Conservation (phyloP, 2,329 filamentous ascomycete genomes). For the Dactylellina haptotyla region DNA sequence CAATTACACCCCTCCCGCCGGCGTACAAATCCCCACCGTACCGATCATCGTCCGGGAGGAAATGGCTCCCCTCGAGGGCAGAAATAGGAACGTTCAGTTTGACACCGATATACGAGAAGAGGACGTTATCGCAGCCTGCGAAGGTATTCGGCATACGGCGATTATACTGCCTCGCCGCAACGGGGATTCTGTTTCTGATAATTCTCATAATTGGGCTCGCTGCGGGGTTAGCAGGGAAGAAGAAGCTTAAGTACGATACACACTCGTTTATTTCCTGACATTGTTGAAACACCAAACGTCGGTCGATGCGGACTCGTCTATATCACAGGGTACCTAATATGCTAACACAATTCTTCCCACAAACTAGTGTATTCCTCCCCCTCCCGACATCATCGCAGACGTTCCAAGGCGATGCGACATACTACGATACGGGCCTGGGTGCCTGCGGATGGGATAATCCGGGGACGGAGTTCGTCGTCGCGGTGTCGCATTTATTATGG, state of each 20-base stretch:
- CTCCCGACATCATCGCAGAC: conserved; percentile 35
- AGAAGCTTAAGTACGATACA: conserved; percentile 26
- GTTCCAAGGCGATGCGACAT: conserved; percentile 72
- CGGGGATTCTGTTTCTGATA: conserved; percentile 31
- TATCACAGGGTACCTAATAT: background rate
- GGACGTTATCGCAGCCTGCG: conserved; percentile 44
- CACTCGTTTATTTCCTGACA: background rate
- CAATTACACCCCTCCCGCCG: conserved; percentile 16
- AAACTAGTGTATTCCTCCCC: conserved; percentile 34
- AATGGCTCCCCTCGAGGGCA: conserved; percentile 19
- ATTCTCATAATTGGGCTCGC: conserved; percentile 45
- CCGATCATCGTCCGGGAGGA: conserved; percentile 1
- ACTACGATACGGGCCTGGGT: conserved; percentile 73
- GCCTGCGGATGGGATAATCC: conserved; percentile 73
- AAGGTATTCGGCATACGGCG: conserved; percentile 44
- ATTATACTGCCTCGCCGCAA: conserved; percentile 15
- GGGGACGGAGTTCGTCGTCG: conserved; percentile 70
- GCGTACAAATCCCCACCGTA: conserved; percentile 29
- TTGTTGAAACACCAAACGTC: background rate
- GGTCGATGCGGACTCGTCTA: background rate
- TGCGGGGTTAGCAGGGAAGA: conserved; percentile 33
- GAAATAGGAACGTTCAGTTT: conserved; percentile 41
- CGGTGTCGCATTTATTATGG: conserved; percentile 74
- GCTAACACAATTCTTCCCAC: background rate
- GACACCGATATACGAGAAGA: conserved; percentile 38